Evolutionary conservation across 1,284 basidiomycete genomes (phyloP), one percentile per base, ranked within the genome.

Genomic region (Cystobasidium pallidum): DNA sequence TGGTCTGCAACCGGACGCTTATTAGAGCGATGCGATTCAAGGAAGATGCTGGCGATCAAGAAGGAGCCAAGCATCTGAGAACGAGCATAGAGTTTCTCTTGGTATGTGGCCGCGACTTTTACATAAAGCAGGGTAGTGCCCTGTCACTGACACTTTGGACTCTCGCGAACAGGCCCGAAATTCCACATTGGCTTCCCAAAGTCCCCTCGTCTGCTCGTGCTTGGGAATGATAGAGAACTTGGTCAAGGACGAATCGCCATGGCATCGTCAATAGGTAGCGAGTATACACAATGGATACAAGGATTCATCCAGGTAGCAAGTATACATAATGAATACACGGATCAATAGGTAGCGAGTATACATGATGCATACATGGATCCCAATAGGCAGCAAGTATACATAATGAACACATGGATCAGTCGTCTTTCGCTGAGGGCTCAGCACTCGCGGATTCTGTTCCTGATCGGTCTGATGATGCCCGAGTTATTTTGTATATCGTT

Each of bases 171-270:
- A 64, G 62, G 62, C 67, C 11, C 55, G 67, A 30, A 70, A 58
- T 34, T 19, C 67, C 2, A 57, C 67, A 43, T 24, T 70, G 19
- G 54, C 57, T n/a, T 47, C 67, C 10, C 39, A 41, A 39, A 70
- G 67, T 61, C 67, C 67, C 24, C 58, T 70, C 15, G 67, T 70
- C 2, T 34, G 55, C n/a, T 61, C 57, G 2, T 70, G 67, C 43
- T 51, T 70, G 30, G 67, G 67, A 15, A 70, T 70, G 67, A 57
- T 70, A 45, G 67, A 70, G 26, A 62, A 21, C 26, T 58, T 70
- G 8, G 49, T 70, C n/a, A 59, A 58, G 34, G 67, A 70, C 24
- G 41, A 45, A 39, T 51, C 34, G 17, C 57, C 67, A 17, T 70
- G 67, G 67, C 67, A 70, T 39, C 67, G 67, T 19, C 34, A 32